phyloP scores from a whole-genome alignment of 768 basidiomycete genomes.

The Cubamyces lactineus region DNA sequence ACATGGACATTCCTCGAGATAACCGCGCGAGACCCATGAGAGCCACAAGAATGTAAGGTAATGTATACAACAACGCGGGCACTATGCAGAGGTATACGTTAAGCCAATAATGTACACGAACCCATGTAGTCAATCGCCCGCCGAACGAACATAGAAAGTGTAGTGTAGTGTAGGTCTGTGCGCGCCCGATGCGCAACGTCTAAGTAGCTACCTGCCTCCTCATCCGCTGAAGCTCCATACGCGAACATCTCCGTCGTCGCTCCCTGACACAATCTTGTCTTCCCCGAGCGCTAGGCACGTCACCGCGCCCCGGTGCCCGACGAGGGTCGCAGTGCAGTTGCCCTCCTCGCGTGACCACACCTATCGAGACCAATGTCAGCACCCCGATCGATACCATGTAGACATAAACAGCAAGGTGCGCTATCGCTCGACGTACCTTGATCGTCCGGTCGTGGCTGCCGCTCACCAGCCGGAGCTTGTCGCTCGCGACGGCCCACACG shows the following conservation, averaged over 20 bases:
- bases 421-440: constrained; percentile 61
- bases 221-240: constrained; percentile 62
- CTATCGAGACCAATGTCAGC: constrained; percentile 40
- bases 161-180: too few relatives aligned
- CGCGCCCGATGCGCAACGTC: too few relatives aligned
- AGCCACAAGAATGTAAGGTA: too few relatives aligned
- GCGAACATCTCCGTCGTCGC: constrained; percentile 87
- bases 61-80: neutral
- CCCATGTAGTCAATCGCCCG: neutral
- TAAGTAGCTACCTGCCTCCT: neutral
- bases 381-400: neutral
- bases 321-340: constrained; percentile 83
- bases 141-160: too few relatives aligned
- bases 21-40: too few relatives aligned
- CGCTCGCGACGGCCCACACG: constrained; percentile 94
- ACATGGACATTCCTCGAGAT: too few relatives aligned
- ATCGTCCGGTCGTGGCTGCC: constrained; percentile 97
- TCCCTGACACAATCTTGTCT: constrained; percentile 96
- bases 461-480: constrained; percentile 88
- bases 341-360: constrained; percentile 95
- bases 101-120: constrained; percentile 1
- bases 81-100: constrained; percentile 6
- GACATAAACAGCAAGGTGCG: constrained; percentile 2
- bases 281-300: constrained; percentile 89
- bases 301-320: constrained; percentile 93